phyloP scores from a whole-genome alignment of 2,329 filamentous ascomycete genomes.

The Leptographium radiaticola region DNA sequence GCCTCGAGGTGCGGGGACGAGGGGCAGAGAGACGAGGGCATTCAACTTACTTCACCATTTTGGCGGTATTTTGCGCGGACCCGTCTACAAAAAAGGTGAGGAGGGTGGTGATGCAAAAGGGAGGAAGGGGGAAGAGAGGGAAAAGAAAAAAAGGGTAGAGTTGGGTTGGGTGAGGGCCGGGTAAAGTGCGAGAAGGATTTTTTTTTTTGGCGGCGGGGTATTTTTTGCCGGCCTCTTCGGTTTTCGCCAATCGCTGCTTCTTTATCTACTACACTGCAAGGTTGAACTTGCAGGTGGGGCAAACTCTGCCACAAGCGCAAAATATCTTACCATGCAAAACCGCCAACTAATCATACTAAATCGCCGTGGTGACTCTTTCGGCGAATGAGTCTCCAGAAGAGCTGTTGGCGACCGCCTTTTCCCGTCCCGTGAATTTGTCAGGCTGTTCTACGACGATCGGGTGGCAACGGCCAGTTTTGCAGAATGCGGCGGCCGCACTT shows the following conservation, averaged over 20 bases:
- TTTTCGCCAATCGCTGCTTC: background rate
- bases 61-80: conserved; percentile 57
- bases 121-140: conserved; percentile 1
- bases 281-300: background rate
- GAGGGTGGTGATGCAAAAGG: conserved; percentile 1
- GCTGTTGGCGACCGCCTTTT: no score
- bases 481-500: no score
- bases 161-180: conserved; percentile 5
- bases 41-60: conserved; percentile 97
- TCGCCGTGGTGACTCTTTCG: no score
- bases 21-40: background rate
- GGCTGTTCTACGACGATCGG: no score
- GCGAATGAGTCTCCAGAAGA: no score
- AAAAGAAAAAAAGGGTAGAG: conserved; percentile 1
- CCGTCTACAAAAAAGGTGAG: conserved; percentile 13
- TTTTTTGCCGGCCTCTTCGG: background rate
- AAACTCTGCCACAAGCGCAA: background rate
- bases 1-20: background rate
- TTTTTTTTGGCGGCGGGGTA: conserved; percentile 10
- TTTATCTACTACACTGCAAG: background rate
- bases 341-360: background rate
- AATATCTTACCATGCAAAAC: background rate
- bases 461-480: no score
- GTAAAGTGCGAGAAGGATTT: conserved; percentile 8
- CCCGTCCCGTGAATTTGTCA: no score